Conservation (phyloP, 148 eudicot species). For the Mesembryanthemum crystallinum region DNA sequence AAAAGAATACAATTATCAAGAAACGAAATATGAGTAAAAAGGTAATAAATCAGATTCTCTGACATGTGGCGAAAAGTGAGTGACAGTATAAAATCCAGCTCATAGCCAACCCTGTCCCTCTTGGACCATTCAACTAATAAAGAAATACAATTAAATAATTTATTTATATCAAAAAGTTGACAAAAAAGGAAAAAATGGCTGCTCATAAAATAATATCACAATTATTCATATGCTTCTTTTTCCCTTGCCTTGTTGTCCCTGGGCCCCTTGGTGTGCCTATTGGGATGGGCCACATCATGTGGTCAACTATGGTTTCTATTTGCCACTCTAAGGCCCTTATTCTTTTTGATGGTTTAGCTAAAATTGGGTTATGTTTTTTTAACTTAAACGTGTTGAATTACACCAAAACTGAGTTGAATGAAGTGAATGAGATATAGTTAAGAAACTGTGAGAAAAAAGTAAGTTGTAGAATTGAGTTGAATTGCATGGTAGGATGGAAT, state of each 20-base stretch:
- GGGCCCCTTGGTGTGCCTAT: constrained; percentile 21
- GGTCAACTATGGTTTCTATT: background rate
- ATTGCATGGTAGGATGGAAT: too few relatives aligned
- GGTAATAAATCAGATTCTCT: constrained; percentile 3
- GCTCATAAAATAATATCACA: background rate
- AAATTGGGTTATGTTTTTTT: too few relatives aligned
- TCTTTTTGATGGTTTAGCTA: too few relatives aligned
- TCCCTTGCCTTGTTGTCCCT: constrained; percentile 4
- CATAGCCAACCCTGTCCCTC: constrained; percentile 23
- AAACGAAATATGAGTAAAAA: background rate
- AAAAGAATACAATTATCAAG: too few relatives aligned
- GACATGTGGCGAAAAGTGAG: constrained; percentile 11
- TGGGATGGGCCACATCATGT: constrained; percentile 17
- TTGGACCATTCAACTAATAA: constrained; percentile 11
- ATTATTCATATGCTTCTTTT: background rate
- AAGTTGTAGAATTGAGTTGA: too few relatives aligned
- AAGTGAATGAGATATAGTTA: too few relatives aligned
- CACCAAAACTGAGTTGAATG: too few relatives aligned
- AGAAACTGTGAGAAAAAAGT: too few relatives aligned
- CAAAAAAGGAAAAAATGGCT: background rate
- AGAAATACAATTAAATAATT: background rate
- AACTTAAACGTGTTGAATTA: too few relatives aligned
- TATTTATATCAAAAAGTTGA: background rate
- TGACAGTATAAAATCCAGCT: constrained; percentile 25
- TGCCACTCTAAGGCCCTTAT: background rate